Evolutionary conservation across 1,139 yeast species (phyloP), one percentile per base, ranked within the genome.

Genomic region (Protomyces macrosporus): DNA sequence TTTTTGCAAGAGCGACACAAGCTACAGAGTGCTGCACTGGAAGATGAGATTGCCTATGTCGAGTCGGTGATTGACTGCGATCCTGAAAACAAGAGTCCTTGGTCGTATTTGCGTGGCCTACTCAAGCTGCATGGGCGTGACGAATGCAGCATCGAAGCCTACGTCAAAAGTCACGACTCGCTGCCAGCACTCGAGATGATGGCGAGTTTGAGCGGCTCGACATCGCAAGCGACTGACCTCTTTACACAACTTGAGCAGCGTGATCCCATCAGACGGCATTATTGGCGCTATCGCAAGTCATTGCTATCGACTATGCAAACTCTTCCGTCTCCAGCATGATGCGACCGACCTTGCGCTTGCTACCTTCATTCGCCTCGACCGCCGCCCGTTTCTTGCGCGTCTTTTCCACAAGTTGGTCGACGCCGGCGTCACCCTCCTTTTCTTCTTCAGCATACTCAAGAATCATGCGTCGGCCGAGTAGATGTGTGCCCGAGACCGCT

Each of bases 391-490:
- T 51, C 12, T 33, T n/a, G 16, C 48, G 36, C 45, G 62, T 58
- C 56, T 52, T 52, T 40, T 58, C 36, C 16, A 58, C 53, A 14
- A 52, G 30, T 39, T 51, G 52, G 3, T 58, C 62, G 52, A 58
- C 53, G 10, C 62, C 62, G n/a, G 39, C 56, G 33, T 58, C 62
- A 10, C 62, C 62, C 7, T 32, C 16, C 36, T 51, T 32, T 12
- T 58, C 62, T 1, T 48, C 36, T 35, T 58, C 88, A 16, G 98
- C 98, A 71, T 82, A 90, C 74, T 93, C 96, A 86, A 95, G 85
- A n/a, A 93, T 97, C 70, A 93, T 79, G 69, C 97, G 83, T 78
- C 99, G 86, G 53, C 99, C 99, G 64, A 93, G 82, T 76, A 93
- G 87, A 82, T 93, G 99, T 2, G 95, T 97, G 67, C 98, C 98